A percentile compares a stretch with the other conserved stretches of the same genome.
Conservation (phyloP, 768 basidiomycete genomes). For the Lentinula boryana region DNA sequence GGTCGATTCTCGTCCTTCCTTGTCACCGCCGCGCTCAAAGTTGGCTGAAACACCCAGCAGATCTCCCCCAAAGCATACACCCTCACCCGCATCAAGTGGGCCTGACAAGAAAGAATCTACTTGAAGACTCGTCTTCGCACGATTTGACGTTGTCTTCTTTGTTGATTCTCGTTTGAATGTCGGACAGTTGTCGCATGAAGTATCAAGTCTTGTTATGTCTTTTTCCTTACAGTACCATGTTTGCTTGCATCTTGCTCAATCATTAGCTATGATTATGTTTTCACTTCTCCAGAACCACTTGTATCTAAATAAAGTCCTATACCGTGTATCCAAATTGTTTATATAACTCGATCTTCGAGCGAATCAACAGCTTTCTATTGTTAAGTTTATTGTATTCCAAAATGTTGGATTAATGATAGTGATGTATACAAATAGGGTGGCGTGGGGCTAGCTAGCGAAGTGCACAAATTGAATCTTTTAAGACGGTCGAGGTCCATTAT, state of each 20-base stretch:
- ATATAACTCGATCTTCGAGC: no score
- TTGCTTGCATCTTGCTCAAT: background rate
- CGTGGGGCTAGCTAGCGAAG: no score
- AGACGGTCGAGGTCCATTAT: background rate
- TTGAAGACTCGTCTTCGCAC: background rate
- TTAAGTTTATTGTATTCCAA: no score
- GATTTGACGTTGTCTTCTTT: background rate
- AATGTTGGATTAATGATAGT: no score
- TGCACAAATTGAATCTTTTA: background rate
- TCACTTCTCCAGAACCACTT: no score
- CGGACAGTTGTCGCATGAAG: background rate
- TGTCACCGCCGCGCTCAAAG: constrained; percentile 9
- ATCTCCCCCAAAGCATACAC: constrained; percentile 7
- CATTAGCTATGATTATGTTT: no score
- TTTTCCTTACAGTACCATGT: background rate
- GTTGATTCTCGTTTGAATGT: background rate
- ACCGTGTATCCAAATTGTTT: no score
- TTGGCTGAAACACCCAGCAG: constrained; percentile 8
- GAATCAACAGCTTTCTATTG: no score
- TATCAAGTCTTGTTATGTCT: background rate
- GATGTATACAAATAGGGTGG: no score
- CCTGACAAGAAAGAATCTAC: constrained; percentile 5
- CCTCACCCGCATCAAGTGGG: constrained; percentile 7
- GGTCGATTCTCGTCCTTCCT: constrained; percentile 25
- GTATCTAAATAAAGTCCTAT: no score